A percentile compares a stretch with the other conserved stretches of the same genome.
Conservation (phyloP, 129 eudicot genomes). For the Glebionis coronaria region DNA sequence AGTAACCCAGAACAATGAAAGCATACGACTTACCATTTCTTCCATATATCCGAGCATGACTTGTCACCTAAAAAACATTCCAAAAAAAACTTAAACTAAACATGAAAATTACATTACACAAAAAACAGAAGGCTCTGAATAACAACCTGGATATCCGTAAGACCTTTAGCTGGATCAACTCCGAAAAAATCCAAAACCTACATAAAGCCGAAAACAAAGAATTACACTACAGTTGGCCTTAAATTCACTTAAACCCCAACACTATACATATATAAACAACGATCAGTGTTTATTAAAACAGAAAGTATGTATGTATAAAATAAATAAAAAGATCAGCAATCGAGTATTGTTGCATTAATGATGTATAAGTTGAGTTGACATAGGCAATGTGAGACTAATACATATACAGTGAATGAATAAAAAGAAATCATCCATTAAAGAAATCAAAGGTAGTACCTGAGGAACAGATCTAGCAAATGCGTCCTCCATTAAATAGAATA, state of each 20-base stretch:
- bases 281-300: too few species aligned
- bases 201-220: background rate
- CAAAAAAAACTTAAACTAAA: background rate
- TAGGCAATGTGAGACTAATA: too few species aligned
- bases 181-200: conserved; percentile 79
- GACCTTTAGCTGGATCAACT: conserved; percentile 79
- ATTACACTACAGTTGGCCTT: background rate
- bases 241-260: background rate
- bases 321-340: too few species aligned
- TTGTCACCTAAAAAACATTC: conserved; percentile 51
- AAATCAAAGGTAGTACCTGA: too few species aligned
- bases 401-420: too few species aligned
- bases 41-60: conserved; percentile 76
- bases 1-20: background rate
- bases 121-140: background rate
- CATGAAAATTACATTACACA: background rate
- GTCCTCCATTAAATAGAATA: too few species aligned
- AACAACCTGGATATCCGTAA: conserved; percentile 68
- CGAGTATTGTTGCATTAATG: too few species aligned
- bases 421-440: too few species aligned
- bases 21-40: conserved; percentile 52
- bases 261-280: too few species aligned
- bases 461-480: too few species aligned
- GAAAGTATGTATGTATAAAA: too few species aligned
- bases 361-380: too few species aligned